Evolutionary conservation across 2,329 filamentous ascomycete genomes (phyloP), one percentile per base, ranked within the genome.

Genomic region (Apiospora koreana): DNA sequence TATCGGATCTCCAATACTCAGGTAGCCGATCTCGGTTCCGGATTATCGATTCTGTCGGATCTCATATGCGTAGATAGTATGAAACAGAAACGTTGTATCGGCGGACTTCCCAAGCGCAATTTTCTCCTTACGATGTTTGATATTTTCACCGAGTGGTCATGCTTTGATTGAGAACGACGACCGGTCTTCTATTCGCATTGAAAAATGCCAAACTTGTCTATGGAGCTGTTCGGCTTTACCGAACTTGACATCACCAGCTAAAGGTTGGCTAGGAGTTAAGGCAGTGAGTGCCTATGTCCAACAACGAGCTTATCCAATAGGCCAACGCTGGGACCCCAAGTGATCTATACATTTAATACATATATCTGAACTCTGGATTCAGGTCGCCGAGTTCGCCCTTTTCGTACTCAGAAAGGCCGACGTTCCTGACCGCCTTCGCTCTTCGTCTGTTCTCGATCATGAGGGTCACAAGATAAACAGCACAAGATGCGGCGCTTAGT

Each of bases 401-500:
- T 79, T 91, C 88, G 70, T 87, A 86, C 73, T 90, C 88, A 2
- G 87, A 88, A 75, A 91, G 77, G 8, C 84, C 83, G 42, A 87
- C 77, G 77, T 89, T 82, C 79, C 76, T 78, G 18, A 72, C 77
- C 28, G 74, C 74, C 74, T 74, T 86, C 23, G 88, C 85, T 69
- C 91, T 84, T 76, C 84, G 84, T 75, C 83, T 84, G 78, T 95
- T 95, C 79, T 91, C 86, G 72, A 79, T 78, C 74, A 80, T 81
- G 71, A 92, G 90, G 1, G 86, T 86, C 4, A 86, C 73, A 1
- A 86, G 88, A 77, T 95, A 95, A 0, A 86, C 69, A 21, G 83
- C 78, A 75, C 89, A 92, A 14, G 88, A 85, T 3, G 91, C 74
- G 21, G 88, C 89, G 68, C 90, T 92, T 41, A 97, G 78, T 67